Evolutionary conservation across 306 rosid species (phyloP), one percentile per base, ranked within the genome.

Genomic region (Senna siamea): DNA sequence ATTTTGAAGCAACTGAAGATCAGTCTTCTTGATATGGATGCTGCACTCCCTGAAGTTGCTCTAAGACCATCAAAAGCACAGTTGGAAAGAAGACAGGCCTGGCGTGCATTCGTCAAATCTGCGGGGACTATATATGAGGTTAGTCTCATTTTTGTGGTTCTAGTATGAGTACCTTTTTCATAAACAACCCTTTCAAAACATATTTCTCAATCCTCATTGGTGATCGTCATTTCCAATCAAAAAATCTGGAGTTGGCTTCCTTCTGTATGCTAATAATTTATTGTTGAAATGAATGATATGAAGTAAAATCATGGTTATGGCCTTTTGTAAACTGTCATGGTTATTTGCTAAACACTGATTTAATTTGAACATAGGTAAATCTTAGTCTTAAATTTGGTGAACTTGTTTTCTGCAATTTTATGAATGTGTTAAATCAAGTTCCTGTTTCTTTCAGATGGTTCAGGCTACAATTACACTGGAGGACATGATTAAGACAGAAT

Each of bases 61-160:
- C 46, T 95, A 30, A 87, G 90, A 85, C 89, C 89, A 54, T 89
- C 99, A 56, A 95, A 86, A 82, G 80, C 87, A 15, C 81, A 59
- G 41, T 69, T 73, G 17, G 89, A 85, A 57, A 85, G 90, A 84
- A 89, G 99, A 87, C 87, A 90, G 84, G 97, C 99, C 34, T 95
- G 99, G 99, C 92, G 96, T 22, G 80, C 86, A 35, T 95, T 92
- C 75, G 90, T 88, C n/a, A 95, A 92, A 85, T 89, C 96, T 73
- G 92, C 99, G 22, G 57, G 76, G 74, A 92, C 98, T 53, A 88
- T 95, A 75, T 95, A 82, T 52, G 93, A 90, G 96, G 99, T 95
- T 70, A 66, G 88, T 79, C 50, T 72, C 68, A 5, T 77, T 19
- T 70, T 70, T 54, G 20, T 73, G 19, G 46, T 66, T 76, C 71